Conservation (phyloP, 202 grass and related monocot species). For the Schoenoplectus tabernaemontani region DNA sequence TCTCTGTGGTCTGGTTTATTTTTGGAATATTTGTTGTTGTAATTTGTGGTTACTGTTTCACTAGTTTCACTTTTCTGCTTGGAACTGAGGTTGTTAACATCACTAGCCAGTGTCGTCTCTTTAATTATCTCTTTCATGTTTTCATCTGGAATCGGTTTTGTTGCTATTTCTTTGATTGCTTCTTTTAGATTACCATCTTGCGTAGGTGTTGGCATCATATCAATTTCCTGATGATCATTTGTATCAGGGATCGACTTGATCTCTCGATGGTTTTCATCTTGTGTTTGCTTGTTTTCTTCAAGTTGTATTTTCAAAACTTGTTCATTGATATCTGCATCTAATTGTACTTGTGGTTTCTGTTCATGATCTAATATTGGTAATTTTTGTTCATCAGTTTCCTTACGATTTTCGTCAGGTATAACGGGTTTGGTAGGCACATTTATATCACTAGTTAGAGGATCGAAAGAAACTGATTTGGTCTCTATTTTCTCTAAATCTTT, state of each 20-base stretch:
- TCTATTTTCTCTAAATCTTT: conserved; percentile 13
- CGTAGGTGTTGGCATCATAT: neutral
- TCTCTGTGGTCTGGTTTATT: neutral
- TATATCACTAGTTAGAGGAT: neutral
- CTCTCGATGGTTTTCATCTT: neutral
- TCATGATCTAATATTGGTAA: neutral
- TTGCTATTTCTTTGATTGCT: neutral
- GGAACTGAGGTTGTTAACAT: neutral
- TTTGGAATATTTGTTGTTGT: neutral
- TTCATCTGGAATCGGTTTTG: neutral
- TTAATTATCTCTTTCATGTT: conserved; percentile 7
- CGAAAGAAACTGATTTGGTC: neutral
- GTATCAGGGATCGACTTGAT: neutral
- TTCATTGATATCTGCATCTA: neutral
- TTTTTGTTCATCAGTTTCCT: neutral
- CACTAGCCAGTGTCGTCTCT: conserved; percentile 2
- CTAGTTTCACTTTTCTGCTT: neutral
- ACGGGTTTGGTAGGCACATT: neutral
- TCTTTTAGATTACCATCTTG: neutral
- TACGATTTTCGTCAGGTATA: neutral
- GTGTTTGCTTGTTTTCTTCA: neutral
- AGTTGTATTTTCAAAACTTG: neutral
- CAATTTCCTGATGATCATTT: neutral
- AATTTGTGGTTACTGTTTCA: neutral
- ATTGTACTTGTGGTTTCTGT: neutral